A percentile compares a stretch with the other conserved stretches of the same genome.
These are phyloP conservation scores for Saccharomycopsis fibuligera DNA, from an alignment of 805 yeast species.

Conservation along the genomic window DNA sequence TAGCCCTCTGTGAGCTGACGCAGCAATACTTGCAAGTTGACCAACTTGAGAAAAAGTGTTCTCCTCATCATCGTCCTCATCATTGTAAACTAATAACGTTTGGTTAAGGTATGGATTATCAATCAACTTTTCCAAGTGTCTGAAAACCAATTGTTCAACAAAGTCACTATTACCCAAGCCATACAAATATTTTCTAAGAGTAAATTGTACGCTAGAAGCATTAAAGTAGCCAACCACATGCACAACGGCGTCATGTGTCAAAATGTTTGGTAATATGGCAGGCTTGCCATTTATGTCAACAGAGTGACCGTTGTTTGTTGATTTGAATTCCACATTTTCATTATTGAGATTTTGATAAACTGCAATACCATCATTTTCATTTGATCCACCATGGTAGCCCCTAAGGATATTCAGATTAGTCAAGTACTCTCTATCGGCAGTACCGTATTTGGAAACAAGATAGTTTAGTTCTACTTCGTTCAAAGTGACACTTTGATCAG, in stretches of 20 bases:
- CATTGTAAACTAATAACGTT: slow-evolving; percentile 54
- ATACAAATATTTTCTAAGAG: slow-evolving; percentile 50
- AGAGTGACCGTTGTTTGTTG: slow-evolving; percentile 29
- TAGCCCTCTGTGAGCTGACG: slow-evolving; percentile 29
- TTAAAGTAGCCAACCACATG: slow-evolving; percentile 38
- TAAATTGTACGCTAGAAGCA: slow-evolving; percentile 34
- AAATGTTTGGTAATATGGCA: slow-evolving; percentile 34
- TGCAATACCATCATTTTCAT: slow-evolving; percentile 18
- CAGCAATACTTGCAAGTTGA: background rate
- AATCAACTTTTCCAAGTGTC: slow-evolving; percentile 49
- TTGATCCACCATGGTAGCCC: slow-evolving; percentile 42
- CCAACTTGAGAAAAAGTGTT: slow-evolving; percentile 21
- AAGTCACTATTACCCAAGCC: slow-evolving; percentile 56
- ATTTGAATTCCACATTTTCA: slow-evolving; percentile 22
- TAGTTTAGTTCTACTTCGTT: slow-evolving; percentile 42
- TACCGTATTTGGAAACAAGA: slow-evolving; percentile 30
- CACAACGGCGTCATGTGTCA: slow-evolving; percentile 42
- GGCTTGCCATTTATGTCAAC: slow-evolving; percentile 31
- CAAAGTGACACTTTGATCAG: slow-evolving; percentile 34
- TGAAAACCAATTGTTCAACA: slow-evolving; percentile 63
- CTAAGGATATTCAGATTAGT: slow-evolving; percentile 32
- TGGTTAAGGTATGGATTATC: slow-evolving; percentile 45
- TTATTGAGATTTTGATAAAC: slow-evolving; percentile 27
- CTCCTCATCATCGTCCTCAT: slow-evolving; percentile 32
- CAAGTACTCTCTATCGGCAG: slow-evolving; percentile 25